Base-by-base conservation (phyloP, 805 yeast species). In the Metahyphopichia silvanorum region DNA sequence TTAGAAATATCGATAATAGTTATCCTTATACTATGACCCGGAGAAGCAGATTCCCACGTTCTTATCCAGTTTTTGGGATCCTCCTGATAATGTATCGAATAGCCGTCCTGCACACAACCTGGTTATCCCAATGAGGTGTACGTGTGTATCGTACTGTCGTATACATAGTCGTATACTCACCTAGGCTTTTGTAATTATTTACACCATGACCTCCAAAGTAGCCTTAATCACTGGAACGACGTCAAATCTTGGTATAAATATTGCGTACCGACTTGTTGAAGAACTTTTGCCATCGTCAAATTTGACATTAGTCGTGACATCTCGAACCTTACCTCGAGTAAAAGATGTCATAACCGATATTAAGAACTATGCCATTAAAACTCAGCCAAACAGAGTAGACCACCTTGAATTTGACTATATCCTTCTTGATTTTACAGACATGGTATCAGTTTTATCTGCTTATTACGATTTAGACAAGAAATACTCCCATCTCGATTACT, bases 251-350 rank as follows among this genome's bases (percentile, higher is more conserved):
- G 98, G 98, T 5, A 64, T 85, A 40, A 85, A 86, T 46, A 83
- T 88, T 16, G 96, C 94, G 7, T 78, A 82, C 53, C 69, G 97
- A 31, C 64, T 93, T 18, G 67, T 93, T 5, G 81, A 79, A 34
- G 71, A 74, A 25, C 55, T 76, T 3, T 79, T 82, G 5, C 53
- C 63, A 1, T 67, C 68, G 13, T 63, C 65, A 6, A 67, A 82
- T 37, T 49, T 93, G 29, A 88, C 96, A 1, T 64, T 93, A 7
- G 78, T 93, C 8, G 88, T 91, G 8, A 89, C 98, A 0, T 85
- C 96, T 4, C 70, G 99, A 44, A 86, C 95, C 0, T 67, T 91
- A 29, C 88, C 95, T 6, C 77, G 87, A 36, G 97, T 81, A 4
- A 80, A 80, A 36, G 87, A 83, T 41, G 81, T 81, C 15, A 85